phyloP scores from a whole-genome alignment of 2,329 filamentous ascomycete species.

The Colletotrichum aenigma region DNA sequence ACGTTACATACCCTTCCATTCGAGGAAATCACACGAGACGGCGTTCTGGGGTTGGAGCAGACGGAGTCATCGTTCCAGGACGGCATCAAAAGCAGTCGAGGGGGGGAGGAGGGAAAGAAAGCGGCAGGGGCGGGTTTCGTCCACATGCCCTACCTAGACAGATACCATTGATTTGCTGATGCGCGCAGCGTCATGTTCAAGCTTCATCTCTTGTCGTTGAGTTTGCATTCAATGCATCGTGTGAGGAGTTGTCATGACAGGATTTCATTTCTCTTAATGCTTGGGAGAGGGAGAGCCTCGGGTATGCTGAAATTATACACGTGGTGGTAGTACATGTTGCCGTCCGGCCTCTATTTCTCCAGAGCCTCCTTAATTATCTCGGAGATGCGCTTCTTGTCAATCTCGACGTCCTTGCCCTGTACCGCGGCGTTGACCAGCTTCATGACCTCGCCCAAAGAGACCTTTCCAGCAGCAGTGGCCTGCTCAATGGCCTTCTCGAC shows the following conservation, averaged over 20 bases:
- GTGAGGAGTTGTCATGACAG: background rate
- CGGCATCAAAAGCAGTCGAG: background rate
- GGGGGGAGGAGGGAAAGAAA: no score
- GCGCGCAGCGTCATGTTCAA: background rate
- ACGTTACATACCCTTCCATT: background rate
- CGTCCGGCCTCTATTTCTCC: background rate
- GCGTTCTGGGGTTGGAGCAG: background rate
- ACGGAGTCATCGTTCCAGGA: background rate
- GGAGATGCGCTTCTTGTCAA: constrained; percentile 66
- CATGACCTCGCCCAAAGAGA: constrained; percentile 65
- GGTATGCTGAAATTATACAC: constrained; percentile 5
- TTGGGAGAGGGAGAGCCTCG: background rate
- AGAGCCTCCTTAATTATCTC: constrained; percentile 62
- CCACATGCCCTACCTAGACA: constrained; percentile 1
- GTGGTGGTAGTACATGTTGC: background rate
- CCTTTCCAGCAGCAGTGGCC: constrained; percentile 55
- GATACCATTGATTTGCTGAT: constrained; percentile 15
- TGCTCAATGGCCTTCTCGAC: constrained; percentile 57
- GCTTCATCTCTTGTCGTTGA: background rate
- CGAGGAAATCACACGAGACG: background rate
- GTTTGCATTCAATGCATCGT: background rate
- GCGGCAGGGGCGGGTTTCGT: background rate
- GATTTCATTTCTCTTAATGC: background rate
- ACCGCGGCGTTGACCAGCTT: constrained; percentile 61
- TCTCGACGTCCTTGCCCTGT: constrained; percentile 68